Evolutionary conservation across 495 filamentous ascomycete genomes (phyloP).

Genomic region (Hyaloscypha bicolor): DNA sequence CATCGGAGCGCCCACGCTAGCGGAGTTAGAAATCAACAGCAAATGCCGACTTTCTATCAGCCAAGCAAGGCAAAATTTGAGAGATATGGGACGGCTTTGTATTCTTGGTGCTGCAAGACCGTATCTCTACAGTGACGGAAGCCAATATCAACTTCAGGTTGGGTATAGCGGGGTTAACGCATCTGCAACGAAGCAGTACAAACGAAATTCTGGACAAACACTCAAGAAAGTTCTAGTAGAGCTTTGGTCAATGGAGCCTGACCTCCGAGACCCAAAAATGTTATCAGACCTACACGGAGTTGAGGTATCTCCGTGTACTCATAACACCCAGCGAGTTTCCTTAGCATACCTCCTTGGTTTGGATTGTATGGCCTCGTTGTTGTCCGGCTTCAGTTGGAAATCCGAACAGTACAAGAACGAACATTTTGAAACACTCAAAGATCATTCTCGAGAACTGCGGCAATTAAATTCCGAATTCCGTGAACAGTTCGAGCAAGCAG

Average conservation of each 20-base stretch:
- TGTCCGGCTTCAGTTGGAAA: not conserved
- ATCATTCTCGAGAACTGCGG: not conserved
- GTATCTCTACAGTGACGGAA: constrained; percentile 9
- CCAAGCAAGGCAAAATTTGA: not conserved
- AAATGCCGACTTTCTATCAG: not conserved
- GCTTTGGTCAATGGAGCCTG: constrained; percentile 12
- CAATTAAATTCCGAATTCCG: not conserved
- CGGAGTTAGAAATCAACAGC: not conserved
- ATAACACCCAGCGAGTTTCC: constrained; percentile 9
- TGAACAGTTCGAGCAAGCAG: constrained; percentile 7
- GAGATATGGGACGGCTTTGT: not conserved
- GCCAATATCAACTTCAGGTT: constrained; percentile 15
- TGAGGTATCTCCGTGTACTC: constrained; percentile 15
- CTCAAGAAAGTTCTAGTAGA: constrained; percentile 13
- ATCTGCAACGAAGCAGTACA: constrained; percentile 10
- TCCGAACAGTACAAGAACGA: not conserved
- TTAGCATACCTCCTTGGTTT: not conserved
- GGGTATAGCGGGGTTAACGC: constrained; percentile 14
- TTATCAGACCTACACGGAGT: constrained; percentile 12
- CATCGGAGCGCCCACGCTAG: not conserved
- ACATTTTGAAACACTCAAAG: not conserved
- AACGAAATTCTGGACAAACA: constrained; percentile 11
- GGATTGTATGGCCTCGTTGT: not conserved
- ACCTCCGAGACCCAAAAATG: constrained; percentile 5
- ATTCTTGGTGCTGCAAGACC: constrained; percentile 6